Conservation (phyloP, 768 basidiomycete species). For the Rhizopogon sp. region DNA sequence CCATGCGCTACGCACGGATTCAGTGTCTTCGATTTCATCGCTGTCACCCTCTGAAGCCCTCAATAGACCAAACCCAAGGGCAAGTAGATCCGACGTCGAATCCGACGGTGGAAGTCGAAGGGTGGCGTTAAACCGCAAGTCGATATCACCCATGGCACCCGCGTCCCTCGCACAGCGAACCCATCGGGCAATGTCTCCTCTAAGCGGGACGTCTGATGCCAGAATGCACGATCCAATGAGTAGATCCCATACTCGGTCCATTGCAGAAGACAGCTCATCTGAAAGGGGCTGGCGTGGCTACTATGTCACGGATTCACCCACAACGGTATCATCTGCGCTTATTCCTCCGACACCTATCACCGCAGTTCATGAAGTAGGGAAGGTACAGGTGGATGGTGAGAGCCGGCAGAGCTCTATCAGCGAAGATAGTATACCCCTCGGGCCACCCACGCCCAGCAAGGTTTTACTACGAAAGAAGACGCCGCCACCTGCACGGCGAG, state of each 20-base stretch:
- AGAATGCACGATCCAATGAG: constrained; percentile 26
- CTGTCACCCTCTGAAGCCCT: constrained; percentile 51
- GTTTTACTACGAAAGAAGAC: constrained; percentile 35
- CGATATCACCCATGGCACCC: constrained; percentile 70
- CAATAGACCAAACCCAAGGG: constrained; percentile 27
- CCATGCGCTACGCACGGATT: constrained; percentile 42
- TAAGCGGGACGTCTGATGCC: constrained; percentile 38
- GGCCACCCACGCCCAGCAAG: constrained; percentile 21
- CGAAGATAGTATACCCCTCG: constrained; percentile 19
- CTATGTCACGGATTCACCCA: constrained; percentile 34
- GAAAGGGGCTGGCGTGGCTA: constrained; percentile 28
- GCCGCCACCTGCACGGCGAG: constrained; percentile 19
- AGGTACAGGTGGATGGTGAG: constrained; percentile 26
- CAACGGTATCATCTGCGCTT: constrained; percentile 32
- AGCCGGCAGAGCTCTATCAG: constrained; percentile 24
- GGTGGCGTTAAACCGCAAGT: constrained; percentile 61
- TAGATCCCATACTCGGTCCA: constrained; percentile 11
- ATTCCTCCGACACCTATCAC: constrained; percentile 36
- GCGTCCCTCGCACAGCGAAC: constrained; percentile 34
- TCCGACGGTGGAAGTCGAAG: constrained; percentile 56
- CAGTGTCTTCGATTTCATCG: constrained; percentile 62
- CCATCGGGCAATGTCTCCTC: constrained; percentile 31
- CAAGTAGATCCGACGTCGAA: constrained; percentile 44
- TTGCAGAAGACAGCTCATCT: constrained; percentile 16
- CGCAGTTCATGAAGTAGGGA: constrained; percentile 11